Evolutionary conservation across 2,329 filamentous ascomycete species (phyloP).

Genomic region (Colletotrichum viniferum): DNA sequence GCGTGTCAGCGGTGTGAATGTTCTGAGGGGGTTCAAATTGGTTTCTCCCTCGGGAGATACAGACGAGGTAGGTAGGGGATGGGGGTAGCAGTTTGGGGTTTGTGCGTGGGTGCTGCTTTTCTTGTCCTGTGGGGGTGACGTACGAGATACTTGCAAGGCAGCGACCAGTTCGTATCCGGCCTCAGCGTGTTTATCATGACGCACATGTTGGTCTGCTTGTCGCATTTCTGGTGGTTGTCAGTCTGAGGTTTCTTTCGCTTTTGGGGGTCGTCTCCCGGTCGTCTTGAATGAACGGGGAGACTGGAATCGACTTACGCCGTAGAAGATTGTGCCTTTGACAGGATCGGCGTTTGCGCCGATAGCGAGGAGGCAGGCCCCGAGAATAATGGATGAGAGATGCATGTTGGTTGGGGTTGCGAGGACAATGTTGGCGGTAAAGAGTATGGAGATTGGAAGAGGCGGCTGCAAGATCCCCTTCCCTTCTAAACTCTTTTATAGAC

Average conservation of each 20-base stretch:
- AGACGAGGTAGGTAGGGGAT: background rate
- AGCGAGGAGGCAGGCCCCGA: background rate
- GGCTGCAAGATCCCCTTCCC: too few relatives aligned
- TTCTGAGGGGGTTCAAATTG: background rate
- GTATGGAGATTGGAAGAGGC: background rate
- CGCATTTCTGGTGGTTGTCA: background rate
- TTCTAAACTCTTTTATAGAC: too few relatives aligned
- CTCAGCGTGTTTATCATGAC: background rate
- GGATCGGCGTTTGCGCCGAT: background rate
- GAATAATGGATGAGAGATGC: background rate
- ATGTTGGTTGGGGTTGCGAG: background rate
- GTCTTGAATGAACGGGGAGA: background rate
- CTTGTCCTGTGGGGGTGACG: rapidly evolving
- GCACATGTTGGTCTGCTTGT: background rate
- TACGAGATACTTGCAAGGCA: background rate
- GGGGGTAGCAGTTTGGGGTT: too few relatives aligned
- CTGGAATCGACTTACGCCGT: background rate
- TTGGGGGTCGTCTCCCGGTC: too few relatives aligned
- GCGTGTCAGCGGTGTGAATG: too few relatives aligned
- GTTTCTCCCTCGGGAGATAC: background rate
- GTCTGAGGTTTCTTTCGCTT: background rate
- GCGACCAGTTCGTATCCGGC: background rate
- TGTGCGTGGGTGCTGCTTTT: background rate
- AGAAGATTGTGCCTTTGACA: background rate
- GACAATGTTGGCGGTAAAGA: background rate